Percentiles rank a stretch among this genome's conserved stretches.
These are phyloP conservation scores for Trichophyton mentagrophytes DNA, from an alignment of 2,329 filamentous ascomycete species.

Conservation along the genomic window DNA sequence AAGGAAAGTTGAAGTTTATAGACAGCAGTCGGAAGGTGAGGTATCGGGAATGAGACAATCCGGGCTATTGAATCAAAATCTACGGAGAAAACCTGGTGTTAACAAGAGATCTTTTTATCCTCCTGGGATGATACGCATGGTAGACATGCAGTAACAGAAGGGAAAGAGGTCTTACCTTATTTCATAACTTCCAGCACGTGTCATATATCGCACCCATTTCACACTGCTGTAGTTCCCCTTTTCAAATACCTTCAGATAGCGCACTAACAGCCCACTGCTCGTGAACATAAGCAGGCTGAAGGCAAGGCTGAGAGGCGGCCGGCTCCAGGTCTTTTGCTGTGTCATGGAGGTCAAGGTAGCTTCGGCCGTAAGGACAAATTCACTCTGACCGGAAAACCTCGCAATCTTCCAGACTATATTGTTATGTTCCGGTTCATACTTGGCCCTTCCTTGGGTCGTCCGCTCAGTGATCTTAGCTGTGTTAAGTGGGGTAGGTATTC, in stretches of 20 bases:
- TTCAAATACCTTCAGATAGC: slow-evolving; percentile 97
- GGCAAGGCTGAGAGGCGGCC: slow-evolving; percentile 79
- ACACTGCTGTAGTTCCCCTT: slow-evolving; percentile 98
- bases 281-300: slow-evolving; percentile 98
- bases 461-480: slow-evolving; percentile 88
- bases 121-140: background rate
- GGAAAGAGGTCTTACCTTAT: slow-evolving; percentile 52
- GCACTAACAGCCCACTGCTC: slow-evolving; percentile 76
- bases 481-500: slow-evolving; percentile 91
- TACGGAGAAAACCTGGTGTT: background rate
- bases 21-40: too few species aligned
- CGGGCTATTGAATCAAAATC: background rate
- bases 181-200: slow-evolving; percentile 91
- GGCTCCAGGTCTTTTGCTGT: slow-evolving; percentile 91
- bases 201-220: slow-evolving; percentile 99
- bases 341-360: slow-evolving; percentile 93
- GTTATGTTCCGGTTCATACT: slow-evolving; percentile 96
- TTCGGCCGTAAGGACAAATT: slow-evolving; percentile 89
- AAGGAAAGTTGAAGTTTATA: background rate
- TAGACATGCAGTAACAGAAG: background rate
- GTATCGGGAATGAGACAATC: too few species aligned
- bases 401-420: slow-evolving; percentile 99
- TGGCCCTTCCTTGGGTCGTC: slow-evolving; percentile 90
- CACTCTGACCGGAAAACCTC: slow-evolving; percentile 94
- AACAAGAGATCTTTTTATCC: background rate